These are phyloP conservation scores for Globisporangium apiculatum DNA, from an alignment of 352 stramenopile species.

Conservation along the genomic window DNA sequence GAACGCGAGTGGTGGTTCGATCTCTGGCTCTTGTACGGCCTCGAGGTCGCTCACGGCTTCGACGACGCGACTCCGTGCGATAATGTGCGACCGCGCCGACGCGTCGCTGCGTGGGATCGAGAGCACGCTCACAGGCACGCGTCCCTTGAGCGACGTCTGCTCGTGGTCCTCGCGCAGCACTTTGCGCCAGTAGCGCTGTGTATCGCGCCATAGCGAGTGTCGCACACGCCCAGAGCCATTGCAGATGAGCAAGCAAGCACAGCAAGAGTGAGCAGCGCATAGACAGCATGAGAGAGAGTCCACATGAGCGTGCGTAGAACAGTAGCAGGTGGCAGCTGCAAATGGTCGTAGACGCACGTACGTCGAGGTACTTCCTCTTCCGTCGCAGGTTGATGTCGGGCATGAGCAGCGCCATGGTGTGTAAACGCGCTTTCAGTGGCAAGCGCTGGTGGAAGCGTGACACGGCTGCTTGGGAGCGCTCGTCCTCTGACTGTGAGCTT, in stretches of 20 bases:
- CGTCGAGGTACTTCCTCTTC: slow-evolving; percentile 47
- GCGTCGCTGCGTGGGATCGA: slow-evolving; percentile 12
- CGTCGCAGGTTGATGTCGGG: slow-evolving; percentile 64
- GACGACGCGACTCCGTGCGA: slow-evolving; percentile 10
- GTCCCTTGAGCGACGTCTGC: slow-evolving; percentile 19
- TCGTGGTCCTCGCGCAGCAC: slow-evolving; percentile 25
- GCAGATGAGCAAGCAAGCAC: too few species aligned
- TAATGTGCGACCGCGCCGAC: slow-evolving; percentile 15
- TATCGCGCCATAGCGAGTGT: too few species aligned
- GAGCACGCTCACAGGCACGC: slow-evolving; percentile 13
- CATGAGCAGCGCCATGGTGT: slow-evolving; percentile 49
- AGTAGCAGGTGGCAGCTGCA: neutral
- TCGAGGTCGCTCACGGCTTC: slow-evolving; percentile 10
- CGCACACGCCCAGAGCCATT: too few species aligned
- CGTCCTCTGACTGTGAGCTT: too few species aligned
- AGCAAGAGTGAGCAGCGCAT: too few species aligned
- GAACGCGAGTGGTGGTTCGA: slow-evolving; percentile 12
- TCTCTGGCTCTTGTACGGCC: slow-evolving; percentile 9
- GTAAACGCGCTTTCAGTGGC: too few species aligned
- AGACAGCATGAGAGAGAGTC: neutral
- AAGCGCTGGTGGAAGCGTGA: too few species aligned
- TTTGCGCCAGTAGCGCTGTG: slow-evolving; percentile 32
- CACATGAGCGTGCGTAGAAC: neutral
- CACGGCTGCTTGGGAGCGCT: too few species aligned
- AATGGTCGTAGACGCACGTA: slow-evolving; percentile 9